Evolutionary conservation across 2,329 filamentous ascomycete species (phyloP), one percentile per base, ranked within the genome.

Genomic region (Colletotrichum navitas): DNA sequence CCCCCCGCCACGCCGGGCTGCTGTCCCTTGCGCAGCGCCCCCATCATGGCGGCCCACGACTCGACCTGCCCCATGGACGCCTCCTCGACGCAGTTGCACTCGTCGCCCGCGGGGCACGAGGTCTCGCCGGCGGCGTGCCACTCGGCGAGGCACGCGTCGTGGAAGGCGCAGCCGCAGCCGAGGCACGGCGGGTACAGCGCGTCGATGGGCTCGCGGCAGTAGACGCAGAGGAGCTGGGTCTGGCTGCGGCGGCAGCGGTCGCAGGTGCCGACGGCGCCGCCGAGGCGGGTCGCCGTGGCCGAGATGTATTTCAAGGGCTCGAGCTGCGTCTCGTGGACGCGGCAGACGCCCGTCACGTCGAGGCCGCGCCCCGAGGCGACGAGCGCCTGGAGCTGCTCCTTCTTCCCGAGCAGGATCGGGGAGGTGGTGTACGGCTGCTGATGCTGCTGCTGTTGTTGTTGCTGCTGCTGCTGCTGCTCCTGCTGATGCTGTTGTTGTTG

Each of bases 311-410:
- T 83, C 10, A 89, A 79, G 2, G 90, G 88, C 69, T 91, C 88
- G 0, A 92, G 84, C 72, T 90, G 89, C 16, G 83, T 87, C 75
- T 91, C 90, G 76, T 91, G 90, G 26, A 88, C 82, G 63, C 87
- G 87, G 75, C 90, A 92, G 62, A 91, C 84, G 47, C 90, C 90
- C 0, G 87, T 89, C 2, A 91, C 86, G 75, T 91, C 89, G 11
- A 92, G 84, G 3, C 89, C 89, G 24, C 87, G 87, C 2, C 84
- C 85, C 0, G 87, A 88, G 11, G 84, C 78, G 32, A 87, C 77
- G n/a, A 89, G 77, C 2, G 84, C 81, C 36, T 86, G 82, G 11
- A 88, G 80, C 60, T 87, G 83, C 49, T 88, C 85, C 75, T 85
- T 88, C 76, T 88, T 89, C 41, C 87, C 86, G 74, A 90, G 84